phyloP scores from a whole-genome alignment of 2,329 filamentous ascomycete genomes.

The Penicillium sp. region DNA sequence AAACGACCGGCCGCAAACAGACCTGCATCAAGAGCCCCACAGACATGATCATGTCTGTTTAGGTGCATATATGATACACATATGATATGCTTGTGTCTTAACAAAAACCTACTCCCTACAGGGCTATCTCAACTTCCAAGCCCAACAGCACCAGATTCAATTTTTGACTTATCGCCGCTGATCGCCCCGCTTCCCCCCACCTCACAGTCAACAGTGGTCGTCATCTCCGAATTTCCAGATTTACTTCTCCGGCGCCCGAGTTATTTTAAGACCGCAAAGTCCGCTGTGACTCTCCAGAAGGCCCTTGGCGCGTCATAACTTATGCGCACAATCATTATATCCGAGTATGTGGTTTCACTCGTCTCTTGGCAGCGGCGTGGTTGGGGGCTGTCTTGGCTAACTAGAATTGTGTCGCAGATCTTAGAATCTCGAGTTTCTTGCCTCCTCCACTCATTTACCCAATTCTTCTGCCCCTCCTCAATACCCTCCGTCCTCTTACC shows the following conservation, averaged over 20 bases:
- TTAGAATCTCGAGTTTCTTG: slow-evolving; percentile 1
- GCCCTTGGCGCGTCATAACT: not conserved
- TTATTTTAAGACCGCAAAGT: not conserved
- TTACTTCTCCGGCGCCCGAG: not conserved
- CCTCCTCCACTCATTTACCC: not conserved
- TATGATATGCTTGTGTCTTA: too few species aligned
- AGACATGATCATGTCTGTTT: too few species aligned
- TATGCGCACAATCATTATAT: not conserved
- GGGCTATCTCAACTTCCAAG: too few species aligned
- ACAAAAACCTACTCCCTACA: too few species aligned
- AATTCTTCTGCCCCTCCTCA: not conserved
- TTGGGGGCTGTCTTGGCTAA: slow-evolving; percentile 6
- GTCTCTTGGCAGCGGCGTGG: slow-evolving; percentile 6
- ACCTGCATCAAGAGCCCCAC: too few species aligned
- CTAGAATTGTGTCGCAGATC: slow-evolving; percentile 3
- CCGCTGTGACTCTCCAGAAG: not conserved
- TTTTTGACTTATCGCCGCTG: not conserved
- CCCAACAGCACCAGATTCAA: not conserved
- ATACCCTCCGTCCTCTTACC: not conserved
- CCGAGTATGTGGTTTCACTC: slow-evolving; percentile 1
- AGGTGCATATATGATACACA: too few species aligned
- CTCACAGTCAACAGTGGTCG: not conserved
- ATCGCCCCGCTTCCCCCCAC: slow-evolving; percentile 10
- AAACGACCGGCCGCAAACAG: too few species aligned
- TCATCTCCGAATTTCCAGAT: slow-evolving; percentile 1